Conservation (phyloP, 2,329 filamentous ascomycete genomes). For the Pleochaeta shiraiana region DNA sequence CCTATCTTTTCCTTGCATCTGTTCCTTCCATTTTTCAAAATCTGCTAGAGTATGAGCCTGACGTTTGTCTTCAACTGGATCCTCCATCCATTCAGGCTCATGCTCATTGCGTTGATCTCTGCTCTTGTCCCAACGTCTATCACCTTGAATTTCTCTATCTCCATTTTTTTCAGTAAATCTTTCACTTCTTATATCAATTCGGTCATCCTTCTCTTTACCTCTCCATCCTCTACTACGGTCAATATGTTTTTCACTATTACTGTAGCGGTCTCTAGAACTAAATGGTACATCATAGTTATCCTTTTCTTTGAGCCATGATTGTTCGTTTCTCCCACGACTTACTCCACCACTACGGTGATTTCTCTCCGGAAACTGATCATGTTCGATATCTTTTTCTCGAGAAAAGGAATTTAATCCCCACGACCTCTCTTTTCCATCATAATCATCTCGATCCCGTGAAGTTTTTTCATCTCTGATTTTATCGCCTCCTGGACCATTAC, state of each 20-base stretch:
- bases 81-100: constrained; percentile 82
- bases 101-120: constrained; percentile 42
- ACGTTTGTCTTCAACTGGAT: constrained; percentile 43
- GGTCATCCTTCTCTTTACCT: constrained; percentile 22
- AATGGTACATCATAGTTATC: constrained; percentile 21
- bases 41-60: constrained; percentile 69
- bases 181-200: constrained; percentile 6
- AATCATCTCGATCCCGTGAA: constrained; percentile 30
- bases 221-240: constrained; percentile 19
- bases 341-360: constrained; percentile 40
- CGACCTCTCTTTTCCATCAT: constrained; percentile 28
- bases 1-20: constrained; percentile 31
- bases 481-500: constrained; percentile 37
- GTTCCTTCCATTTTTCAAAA: constrained; percentile 86
- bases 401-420: constrained; percentile 29
- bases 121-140: constrained; percentile 16
- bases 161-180: constrained; percentile 7
- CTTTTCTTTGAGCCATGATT: constrained; percentile 46
- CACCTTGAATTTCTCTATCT: constrained; percentile 18
- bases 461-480: constrained; percentile 22
- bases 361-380: constrained; percentile 26
- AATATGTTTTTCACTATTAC: constrained; percentile 16
- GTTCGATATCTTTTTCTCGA: constrained; percentile 28
- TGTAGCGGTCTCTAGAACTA: constrained; percentile 16
- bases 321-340: constrained; percentile 41